Base-by-base conservation (phyloP, 495 filamentous ascomycete species). In the Annulohypoxylon moriforme region DNA sequence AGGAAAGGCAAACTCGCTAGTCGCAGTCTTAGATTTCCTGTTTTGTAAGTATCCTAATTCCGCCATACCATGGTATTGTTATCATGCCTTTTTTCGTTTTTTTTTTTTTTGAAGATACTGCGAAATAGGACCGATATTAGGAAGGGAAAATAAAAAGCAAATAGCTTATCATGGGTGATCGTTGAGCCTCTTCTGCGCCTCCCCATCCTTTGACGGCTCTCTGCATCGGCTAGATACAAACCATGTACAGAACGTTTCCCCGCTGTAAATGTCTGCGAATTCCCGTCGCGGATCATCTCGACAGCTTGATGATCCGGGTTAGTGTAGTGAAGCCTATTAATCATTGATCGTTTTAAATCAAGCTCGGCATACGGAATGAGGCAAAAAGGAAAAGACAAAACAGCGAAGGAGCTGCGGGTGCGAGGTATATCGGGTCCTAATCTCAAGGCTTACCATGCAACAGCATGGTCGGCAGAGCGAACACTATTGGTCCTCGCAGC, bases 381-480 rank as follows among this genome's bases (percentile, higher is more conserved):
- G 52, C 4, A 49, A 64, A 22, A 18, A 29, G 44, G 22, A 22
- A 64, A 49, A 60, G 13, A 16, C 18, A 61, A 68, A 61, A 60
- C 3, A 34, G 22, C n/a, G 34, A 58, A 60, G 31, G 59, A 68
- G 34, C 64, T 68, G 55, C 55, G 64, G 52, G 47, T 62, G 22
- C 10, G 31, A 73, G 60, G 66, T 56, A 73, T 73, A 66, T 69
- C 66, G 70, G 66, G 57, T 33, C 59, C 20, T 67, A 46, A 73
- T 73, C 66, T 69, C 49, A 60, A 62, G 62, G 66, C 38, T 46
- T 62, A 56, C 68, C 49, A 69, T 69, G 71, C 47, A 60, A 72
- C 60, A 36, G 55, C 33, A 72, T 44, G 60, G 46, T 29, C 61
- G 40, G 42, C 27, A 31, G 42, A 66, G 33, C 10, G 31, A 18